Base-by-base conservation (phyloP, 257 asterid species). In the Primulina huaijiensis region DNA sequence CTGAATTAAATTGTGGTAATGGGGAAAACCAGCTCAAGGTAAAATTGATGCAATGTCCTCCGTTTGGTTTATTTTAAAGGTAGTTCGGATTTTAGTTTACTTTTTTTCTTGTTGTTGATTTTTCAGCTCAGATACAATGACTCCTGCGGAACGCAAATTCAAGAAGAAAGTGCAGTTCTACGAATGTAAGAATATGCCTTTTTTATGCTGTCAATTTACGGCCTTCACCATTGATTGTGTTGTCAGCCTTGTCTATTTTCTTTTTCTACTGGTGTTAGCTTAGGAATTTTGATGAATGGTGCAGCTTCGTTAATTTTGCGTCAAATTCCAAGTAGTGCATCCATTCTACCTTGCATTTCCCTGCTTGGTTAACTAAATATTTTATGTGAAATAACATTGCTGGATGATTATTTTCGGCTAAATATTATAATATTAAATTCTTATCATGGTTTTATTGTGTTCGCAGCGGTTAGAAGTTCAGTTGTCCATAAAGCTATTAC, bases 91-190 rank as follows among this genome's bases (percentile, higher is more conserved):
- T 11, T 12, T 43, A 43, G 8, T 43, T 43, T 2, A 38, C 0
- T 9, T 38, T 9, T 38, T 40, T 43, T 11, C 1, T 11, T 43
- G 11, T 43, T 43, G 53, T 43, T 43, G 53, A 12, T 11, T 43
- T 33, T 43, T 43, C 53, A 43, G 53, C 12, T 11, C 53, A 11
- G 93, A 84, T 33, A 82, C 63, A 10, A 69, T 65, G 52, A 60
- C 82, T 11, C 84, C 75, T 2, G 86, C 87, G 10, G 93, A 86
- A 11, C 85, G 81, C 69, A 91, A 84, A 78, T 85, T 91, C 70
- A 89, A 86, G 50, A 92, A 86, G 89, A 86, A 92, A 77, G 58
- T 92, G 69, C 77, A 79, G 50, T 92, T 92, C 76, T 85, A 92
- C 67, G 73, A 84, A 8, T 78, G 97, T 88, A 78, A 79, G 82